Percentiles rank a stretch among this genome's conserved stretches.
Conservation (phyloP, 1,284 basidiomycete genomes). For the Leucoagaricus sp. region DNA sequence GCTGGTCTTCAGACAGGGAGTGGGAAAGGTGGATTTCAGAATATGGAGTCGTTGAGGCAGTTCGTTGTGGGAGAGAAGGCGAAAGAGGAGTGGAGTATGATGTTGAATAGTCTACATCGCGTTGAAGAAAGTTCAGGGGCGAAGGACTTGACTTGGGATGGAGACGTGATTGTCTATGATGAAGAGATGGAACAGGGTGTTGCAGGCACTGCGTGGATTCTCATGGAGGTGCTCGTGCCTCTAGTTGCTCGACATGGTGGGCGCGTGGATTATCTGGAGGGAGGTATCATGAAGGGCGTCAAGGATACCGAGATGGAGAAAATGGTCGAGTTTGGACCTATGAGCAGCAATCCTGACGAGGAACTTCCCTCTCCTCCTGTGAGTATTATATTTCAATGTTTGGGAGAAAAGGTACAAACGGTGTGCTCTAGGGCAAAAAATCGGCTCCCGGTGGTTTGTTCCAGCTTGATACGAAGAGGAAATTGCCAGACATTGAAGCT, state of each 20-base stretch:
- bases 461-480: constrained; percentile 63
- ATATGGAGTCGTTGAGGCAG: constrained; percentile 67
- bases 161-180: constrained; percentile 72
- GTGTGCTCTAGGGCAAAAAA: constrained; percentile 31
- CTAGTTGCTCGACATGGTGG: constrained; percentile 47
- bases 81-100: constrained; percentile 67
- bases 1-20: background rate
- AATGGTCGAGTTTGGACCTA: constrained; percentile 47
- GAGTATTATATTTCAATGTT: constrained; percentile 5
- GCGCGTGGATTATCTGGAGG: constrained; percentile 64
- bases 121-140: background rate
- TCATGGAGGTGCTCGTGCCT: constrained; percentile 60
- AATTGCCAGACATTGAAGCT: constrained; percentile 59
- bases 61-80: constrained; percentile 79
- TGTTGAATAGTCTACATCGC: constrained; percentile 36
- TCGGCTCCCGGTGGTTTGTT: constrained; percentile 47
- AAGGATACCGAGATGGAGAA: constrained; percentile 54
- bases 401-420: background rate
- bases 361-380: background rate
- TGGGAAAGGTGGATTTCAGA: constrained; percentile 55
- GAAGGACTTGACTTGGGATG: constrained; percentile 56
- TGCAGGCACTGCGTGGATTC: constrained; percentile 61
- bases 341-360: constrained; percentile 26
- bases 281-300: constrained; percentile 63
- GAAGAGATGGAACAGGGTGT: constrained; percentile 66